phyloP scores from a whole-genome alignment of 78 protist species.

The Dictyostelium citrinum region DNA sequence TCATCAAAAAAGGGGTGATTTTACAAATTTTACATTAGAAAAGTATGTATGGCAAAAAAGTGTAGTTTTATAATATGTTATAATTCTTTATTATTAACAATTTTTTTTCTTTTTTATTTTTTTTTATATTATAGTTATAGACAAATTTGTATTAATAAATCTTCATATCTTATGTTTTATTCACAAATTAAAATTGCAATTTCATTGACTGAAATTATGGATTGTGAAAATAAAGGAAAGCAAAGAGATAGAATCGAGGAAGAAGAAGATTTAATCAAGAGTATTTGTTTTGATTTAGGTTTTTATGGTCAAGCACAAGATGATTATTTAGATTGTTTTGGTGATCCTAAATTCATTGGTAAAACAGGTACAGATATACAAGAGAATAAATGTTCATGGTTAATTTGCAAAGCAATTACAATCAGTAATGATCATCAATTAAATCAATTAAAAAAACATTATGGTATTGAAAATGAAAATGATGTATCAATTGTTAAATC shows the following conservation, averaged over 20 bases:
- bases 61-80: too few relatives aligned
- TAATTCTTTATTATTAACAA: background rate
- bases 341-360: background rate
- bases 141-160: background rate
- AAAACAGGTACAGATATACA: constrained; percentile 12
- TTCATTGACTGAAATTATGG: background rate
- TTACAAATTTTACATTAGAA: background rate
- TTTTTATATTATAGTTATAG: background rate
- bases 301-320: background rate
- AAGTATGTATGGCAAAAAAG: too few relatives aligned
- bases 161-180: background rate
- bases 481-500: background rate
- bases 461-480: background rate
- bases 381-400: background rate
- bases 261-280: background rate
- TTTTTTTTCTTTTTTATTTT: too few relatives aligned
- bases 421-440: background rate
- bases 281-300: background rate
- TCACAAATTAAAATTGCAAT: background rate
- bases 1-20: background rate
- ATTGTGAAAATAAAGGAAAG: background rate
- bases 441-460: background rate
- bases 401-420: constrained; percentile 1
- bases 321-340: constrained; percentile 12
- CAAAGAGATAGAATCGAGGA: background rate